These are phyloP conservation scores for Blastocrithidia nonstop DNA, from an alignment of 208 protist species.

Conservation along the genomic window DNA sequence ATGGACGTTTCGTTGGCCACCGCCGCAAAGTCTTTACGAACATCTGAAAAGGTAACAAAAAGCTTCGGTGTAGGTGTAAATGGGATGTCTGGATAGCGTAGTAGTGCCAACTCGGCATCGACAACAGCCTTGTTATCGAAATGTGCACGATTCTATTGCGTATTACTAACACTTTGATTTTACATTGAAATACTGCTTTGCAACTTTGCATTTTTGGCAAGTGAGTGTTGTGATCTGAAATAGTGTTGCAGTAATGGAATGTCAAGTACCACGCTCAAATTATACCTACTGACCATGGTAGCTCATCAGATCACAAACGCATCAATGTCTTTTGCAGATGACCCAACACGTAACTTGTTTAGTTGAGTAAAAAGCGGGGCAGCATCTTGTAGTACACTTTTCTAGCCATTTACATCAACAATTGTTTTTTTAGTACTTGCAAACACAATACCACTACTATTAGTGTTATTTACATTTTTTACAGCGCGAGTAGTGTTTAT, in stretches of 20 bases:
- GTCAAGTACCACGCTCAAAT: slow-evolving; percentile 33
- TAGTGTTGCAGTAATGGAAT: slow-evolving; percentile 16
- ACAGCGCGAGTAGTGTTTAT: not conserved
- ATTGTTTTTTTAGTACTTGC: not conserved
- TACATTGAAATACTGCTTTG: no score
- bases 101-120: no score
- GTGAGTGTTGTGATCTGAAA: slow-evolving; percentile 1
- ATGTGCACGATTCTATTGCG: no score
- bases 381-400: slow-evolving; percentile 8
- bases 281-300: slow-evolving; percentile 18
- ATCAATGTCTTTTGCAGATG: slow-evolving; percentile 30
- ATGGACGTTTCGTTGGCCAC: not conserved
- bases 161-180: no score
- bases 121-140: no score
- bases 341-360: slow-evolving; percentile 23
- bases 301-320: slow-evolving; percentile 59
- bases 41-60: not conserved
- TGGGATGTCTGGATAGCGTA: not conserved
- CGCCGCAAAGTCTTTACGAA: not conserved
- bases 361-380: slow-evolving; percentile 21
- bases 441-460: not conserved
- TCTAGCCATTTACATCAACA: not conserved
- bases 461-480: not conserved
- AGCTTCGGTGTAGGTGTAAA: not conserved
- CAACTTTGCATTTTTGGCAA: not conserved